Base-by-base conservation (phyloP, 2,329 filamentous ascomycete species). In the Dactylellina leptospora region DNA sequence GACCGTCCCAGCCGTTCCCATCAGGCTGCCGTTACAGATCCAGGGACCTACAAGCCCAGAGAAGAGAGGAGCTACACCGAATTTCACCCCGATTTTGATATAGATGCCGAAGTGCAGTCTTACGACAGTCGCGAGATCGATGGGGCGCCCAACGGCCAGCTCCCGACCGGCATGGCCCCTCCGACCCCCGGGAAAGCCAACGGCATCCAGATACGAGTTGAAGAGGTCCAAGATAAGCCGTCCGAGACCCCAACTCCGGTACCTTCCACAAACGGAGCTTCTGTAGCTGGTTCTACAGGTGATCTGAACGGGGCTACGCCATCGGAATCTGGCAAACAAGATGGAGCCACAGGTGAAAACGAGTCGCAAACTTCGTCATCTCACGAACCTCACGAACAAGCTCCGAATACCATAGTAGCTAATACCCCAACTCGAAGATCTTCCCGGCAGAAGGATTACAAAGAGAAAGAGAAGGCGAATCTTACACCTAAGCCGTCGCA, bases 1-100 rank as follows among this genome's bases (percentile, higher is more conserved):
- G 51, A 68, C 54, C 69, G 62, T n/a, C 50, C 53, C 20, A 58
- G 50, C 50, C 69, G 62, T 50, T 51, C 60, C 40, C 69, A 73
- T 1, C 68, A 58, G 10, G 33, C 66, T 16, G 36, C 59, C 20
- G 53, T 23, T 53, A 28, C 83, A 84, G 76, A 90, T 90, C 79
- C 86, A 90, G 95, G 97, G 82, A 93, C 93, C 54, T 97, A 97
- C 81, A 99, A 99, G 79, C 95, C 95, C 28, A 86, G 95, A 78
- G 95, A 99, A 81, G 95, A 99, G 82, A 88, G 93, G 74, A 91
- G 92, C 56, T 99, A 93, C 92, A 93, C 97, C 78, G 95, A 99
- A 79, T 97, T 97, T 75, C 95, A 99, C 80, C 92, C 92, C 0
- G 91, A 97, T 77, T 86, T 99, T 56, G 93, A 97, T 81, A 92